Conservation (phyloP, 2,329 filamentous ascomycete species). For the Aspergillus clavatus region DNA sequence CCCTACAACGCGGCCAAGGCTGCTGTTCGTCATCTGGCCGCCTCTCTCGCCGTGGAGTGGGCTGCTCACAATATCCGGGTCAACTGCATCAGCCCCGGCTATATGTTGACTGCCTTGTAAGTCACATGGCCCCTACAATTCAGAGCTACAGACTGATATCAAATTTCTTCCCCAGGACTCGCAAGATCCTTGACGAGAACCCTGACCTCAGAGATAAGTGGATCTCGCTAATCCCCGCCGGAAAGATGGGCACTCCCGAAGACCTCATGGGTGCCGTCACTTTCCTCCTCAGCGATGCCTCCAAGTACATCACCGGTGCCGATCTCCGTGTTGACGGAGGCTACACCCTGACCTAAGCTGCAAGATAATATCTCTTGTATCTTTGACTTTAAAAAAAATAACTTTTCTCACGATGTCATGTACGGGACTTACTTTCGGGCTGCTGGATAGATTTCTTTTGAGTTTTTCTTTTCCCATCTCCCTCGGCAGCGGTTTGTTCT, state of each 20-base stretch:
- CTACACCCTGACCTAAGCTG: slow-evolving; percentile 69
- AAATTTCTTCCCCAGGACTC: slow-evolving; percentile 56
- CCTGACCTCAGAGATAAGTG: slow-evolving; percentile 84
- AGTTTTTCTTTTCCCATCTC: too few relatives aligned
- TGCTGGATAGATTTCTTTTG: too few relatives aligned
- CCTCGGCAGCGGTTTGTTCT: too few relatives aligned
- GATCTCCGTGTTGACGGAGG: slow-evolving; percentile 81
- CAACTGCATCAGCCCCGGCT: slow-evolving; percentile 91
- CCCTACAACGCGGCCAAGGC: slow-evolving; percentile 94
- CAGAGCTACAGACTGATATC: neutral
- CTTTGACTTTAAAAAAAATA: neutral
- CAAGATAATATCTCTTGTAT: neutral
- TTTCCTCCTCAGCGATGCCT: slow-evolving; percentile 77
- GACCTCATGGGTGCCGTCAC: slow-evolving; percentile 92
- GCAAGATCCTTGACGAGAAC: slow-evolving; percentile 92
- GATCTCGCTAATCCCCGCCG: slow-evolving; percentile 86
- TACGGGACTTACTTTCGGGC: too few relatives aligned
- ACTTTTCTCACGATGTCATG: slow-evolving; percentile 6
- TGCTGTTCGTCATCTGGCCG: slow-evolving; percentile 80
- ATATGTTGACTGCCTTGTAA: slow-evolving; percentile 92
- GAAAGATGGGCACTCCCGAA: slow-evolving; percentile 86
- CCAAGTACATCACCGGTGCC: slow-evolving; percentile 67
- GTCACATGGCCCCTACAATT: slow-evolving; percentile 29
- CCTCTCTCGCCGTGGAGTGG: slow-evolving; percentile 91
- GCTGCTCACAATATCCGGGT: slow-evolving; percentile 81